Evolutionary conservation across 805 yeast species (phyloP).

Genomic region (Isabelozyma rhagii): DNA sequence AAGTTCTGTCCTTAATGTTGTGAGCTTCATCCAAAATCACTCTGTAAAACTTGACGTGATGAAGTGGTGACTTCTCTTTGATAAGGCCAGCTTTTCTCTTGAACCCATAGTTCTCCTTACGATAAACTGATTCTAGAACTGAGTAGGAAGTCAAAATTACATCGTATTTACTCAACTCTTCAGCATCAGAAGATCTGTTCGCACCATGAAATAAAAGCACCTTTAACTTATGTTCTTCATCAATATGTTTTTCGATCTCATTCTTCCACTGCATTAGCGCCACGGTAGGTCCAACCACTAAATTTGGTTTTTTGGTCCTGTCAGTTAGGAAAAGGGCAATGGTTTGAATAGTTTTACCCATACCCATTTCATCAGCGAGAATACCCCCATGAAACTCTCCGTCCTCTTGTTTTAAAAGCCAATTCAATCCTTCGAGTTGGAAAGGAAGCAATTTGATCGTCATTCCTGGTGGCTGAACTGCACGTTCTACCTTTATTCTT

Average conservation of each 20-base stretch:
- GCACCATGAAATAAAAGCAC: constrained; percentile 85
- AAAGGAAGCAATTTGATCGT: constrained; percentile 75
- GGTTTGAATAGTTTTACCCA: constrained; percentile 98
- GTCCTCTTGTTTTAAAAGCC: constrained; percentile 84
- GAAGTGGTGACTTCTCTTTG: constrained; percentile 74
- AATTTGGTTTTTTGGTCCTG: constrained; percentile 61
- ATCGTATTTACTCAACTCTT: constrained; percentile 62
- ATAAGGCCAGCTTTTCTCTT: constrained; percentile 66
- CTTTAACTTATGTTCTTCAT: constrained; percentile 52
- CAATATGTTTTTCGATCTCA: constrained; percentile 83
- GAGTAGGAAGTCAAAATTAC: constrained; percentile 91
- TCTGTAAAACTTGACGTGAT: constrained; percentile 71
- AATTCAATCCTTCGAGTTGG: constrained; percentile 88
- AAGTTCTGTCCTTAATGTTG: constrained; percentile 90
- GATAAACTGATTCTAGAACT: constrained; percentile 79
- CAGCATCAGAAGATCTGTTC: constrained; percentile 56
- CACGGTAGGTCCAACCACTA: constrained; percentile 98
- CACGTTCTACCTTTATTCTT: constrained; percentile 48
- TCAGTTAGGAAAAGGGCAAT: constrained; percentile 82
- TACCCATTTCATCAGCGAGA: constrained; percentile 98
- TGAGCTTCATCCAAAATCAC: constrained; percentile 96
- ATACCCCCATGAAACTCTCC: constrained; percentile 83
- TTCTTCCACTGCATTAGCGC: constrained; percentile 97
- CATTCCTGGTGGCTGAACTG: constrained; percentile 79
- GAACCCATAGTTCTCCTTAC: constrained; percentile 84